Conservation (phyloP, 2,329 filamentous ascomycete genomes). For the Epichloe scottii region DNA sequence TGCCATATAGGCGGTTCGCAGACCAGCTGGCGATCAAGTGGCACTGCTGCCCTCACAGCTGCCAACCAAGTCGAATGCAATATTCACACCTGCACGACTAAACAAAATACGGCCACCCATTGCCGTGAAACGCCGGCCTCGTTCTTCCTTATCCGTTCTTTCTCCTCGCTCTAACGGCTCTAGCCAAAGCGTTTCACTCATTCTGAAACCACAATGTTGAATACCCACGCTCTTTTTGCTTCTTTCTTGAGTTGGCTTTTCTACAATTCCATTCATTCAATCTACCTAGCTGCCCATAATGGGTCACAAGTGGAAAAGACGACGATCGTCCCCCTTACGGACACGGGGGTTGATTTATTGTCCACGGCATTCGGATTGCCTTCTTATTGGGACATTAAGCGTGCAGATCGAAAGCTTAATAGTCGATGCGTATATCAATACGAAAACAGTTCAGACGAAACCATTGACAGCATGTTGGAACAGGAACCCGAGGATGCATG, state of each 20-base stretch:
- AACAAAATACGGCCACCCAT: neutral
- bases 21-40: neutral
- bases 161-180: neutral
- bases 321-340: neutral
- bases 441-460: conserved; percentile 1
- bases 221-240: neutral
- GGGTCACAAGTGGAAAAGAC: conserved; percentile 8
- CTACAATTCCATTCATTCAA: neutral
- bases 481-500: neutral
- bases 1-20: neutral
- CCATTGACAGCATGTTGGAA: neutral
- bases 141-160: neutral
- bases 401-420: conserved; percentile 2
- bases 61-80: neutral
- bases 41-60: neutral
- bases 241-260: neutral
- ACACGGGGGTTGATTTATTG: conserved; percentile 15
- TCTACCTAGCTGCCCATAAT: conserved; percentile 5
- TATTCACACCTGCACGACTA: neutral
- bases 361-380: conserved; percentile 17
- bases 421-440: neutral
- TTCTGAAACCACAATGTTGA: neutral
- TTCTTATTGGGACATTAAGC: conserved; percentile 8
- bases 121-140: neutral
- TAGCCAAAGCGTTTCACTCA: neutral